phyloP scores from a whole-genome alignment of 2,329 filamentous ascomycete genomes.

The Ophiosphaerella narmari region DNA sequence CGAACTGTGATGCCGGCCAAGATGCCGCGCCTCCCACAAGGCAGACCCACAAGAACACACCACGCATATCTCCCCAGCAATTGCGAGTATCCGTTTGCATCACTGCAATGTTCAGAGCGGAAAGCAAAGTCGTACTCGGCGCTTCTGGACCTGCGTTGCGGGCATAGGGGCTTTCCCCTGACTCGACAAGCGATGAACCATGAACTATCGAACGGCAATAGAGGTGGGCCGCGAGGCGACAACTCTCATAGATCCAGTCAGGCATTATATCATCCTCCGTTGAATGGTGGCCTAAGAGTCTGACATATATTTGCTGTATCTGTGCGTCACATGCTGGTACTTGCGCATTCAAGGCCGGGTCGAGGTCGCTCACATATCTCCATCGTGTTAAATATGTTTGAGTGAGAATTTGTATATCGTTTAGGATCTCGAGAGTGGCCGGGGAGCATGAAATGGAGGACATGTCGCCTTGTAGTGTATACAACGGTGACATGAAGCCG shows the following conservation, averaged over 20 bases:
- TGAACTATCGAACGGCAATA: constrained; percentile 39
- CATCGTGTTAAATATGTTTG: constrained; percentile 24
- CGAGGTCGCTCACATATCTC: constrained; percentile 13
- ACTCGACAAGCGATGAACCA: constrained; percentile 25
- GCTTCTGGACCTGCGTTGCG: constrained; percentile 8
- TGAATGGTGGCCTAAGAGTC: constrained; percentile 21
- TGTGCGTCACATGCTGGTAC: constrained; percentile 24
- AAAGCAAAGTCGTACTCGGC: constrained; percentile 18
- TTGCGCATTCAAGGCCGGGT: constrained; percentile 10
- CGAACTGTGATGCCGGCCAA: constrained; percentile 14
- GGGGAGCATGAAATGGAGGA: constrained; percentile 22
- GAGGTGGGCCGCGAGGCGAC: constrained; percentile 38
- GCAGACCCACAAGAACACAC: constrained; percentile 39
- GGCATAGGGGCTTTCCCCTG: constrained; percentile 24
- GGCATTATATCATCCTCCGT: constrained; percentile 12
- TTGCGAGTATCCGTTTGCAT: constrained; percentile 24
- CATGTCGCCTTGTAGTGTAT: constrained; percentile 20
- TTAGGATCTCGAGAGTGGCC: constrained; percentile 27
- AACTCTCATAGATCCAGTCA: constrained; percentile 40
- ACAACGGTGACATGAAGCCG: constrained; percentile 30
- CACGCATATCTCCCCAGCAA: constrained; percentile 33
- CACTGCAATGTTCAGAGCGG: constrained; percentile 31
- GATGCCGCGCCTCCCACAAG: constrained; percentile 36
- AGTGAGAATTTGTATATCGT: constrained; percentile 34
- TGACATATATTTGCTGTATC: constrained; percentile 31